Evolutionary conservation across 768 basidiomycete species (phyloP).

Genomic region (Suillus occidentalis): DNA sequence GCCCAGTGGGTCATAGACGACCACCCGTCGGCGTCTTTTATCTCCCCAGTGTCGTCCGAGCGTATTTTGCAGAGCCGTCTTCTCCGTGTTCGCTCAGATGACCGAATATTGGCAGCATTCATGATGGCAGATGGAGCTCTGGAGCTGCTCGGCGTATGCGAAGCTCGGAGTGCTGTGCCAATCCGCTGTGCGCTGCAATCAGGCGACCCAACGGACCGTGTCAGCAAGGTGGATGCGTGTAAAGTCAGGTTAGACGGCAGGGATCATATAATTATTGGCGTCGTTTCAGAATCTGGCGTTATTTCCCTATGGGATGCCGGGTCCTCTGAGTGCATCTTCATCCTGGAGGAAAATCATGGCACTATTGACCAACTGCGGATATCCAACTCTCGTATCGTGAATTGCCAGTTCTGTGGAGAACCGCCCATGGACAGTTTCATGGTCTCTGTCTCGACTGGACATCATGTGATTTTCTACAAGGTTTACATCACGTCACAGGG

Average conservation of each 20-base stretch:
- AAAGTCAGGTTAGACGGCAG: conserved; percentile 50
- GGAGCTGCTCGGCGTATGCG: conserved; percentile 56
- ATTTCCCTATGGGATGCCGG: conserved; percentile 76
- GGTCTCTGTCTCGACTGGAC: conserved; percentile 64
- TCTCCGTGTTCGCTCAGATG: conserved; percentile 46
- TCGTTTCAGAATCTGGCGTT: conserved; percentile 63
- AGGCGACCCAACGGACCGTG: conserved; percentile 57
- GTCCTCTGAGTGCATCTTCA: conserved; percentile 62
- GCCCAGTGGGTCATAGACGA: conserved; percentile 48
- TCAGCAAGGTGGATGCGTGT: conserved; percentile 55
- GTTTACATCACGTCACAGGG: conserved; percentile 55
- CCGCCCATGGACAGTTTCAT: conserved; percentile 63
- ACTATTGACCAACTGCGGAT: conserved; percentile 61
- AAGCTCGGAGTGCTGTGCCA: conserved; percentile 41
- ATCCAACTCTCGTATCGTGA: conserved; percentile 49
- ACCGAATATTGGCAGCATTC: conserved; percentile 54
- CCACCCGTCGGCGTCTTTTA: conserved; percentile 28
- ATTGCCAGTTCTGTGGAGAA: conserved; percentile 73
- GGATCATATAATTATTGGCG: conserved; percentile 54
- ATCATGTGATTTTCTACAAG: conserved; percentile 65
- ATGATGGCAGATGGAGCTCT: conserved; percentile 65
- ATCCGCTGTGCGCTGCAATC: conserved; percentile 53
- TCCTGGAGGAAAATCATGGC: conserved; percentile 61
- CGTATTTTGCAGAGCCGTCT: conserved; percentile 50
- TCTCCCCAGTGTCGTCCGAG: conserved; percentile 44